These are phyloP conservation scores for Prunella vulgaris DNA, from an alignment of 257 asterid genomes.

Conservation along the genomic window DNA sequence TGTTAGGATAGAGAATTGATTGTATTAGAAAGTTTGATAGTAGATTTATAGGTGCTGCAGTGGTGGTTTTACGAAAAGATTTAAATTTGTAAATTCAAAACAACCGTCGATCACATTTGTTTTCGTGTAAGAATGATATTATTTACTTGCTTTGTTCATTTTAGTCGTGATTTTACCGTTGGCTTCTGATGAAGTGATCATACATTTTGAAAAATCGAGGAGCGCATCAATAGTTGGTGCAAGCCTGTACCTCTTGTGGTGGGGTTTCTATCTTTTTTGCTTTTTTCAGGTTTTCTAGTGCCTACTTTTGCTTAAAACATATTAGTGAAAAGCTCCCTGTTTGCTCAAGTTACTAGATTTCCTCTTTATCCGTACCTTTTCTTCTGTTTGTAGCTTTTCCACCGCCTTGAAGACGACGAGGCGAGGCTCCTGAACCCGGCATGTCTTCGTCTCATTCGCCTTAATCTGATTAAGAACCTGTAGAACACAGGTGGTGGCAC, in stretches of 20 bases:
- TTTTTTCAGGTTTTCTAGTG: neutral
- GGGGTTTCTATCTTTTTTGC: neutral
- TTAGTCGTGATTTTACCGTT: neutral
- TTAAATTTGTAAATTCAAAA: too few species aligned
- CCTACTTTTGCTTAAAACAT: neutral
- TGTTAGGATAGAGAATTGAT: too few species aligned
- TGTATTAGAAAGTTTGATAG: too few species aligned
- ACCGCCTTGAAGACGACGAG: constrained; percentile 2
- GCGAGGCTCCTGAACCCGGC: too few species aligned
- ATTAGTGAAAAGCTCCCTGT: neutral
- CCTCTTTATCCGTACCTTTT: neutral
- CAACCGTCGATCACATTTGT: neutral
- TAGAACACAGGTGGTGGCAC: too few species aligned
- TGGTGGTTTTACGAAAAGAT: too few species aligned
- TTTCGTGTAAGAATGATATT: neutral
- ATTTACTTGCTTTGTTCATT: neutral
- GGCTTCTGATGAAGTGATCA: neutral
- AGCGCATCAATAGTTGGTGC: neutral
- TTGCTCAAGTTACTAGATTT: constrained; percentile 8
- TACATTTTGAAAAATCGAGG: neutral
- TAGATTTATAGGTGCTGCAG: too few species aligned
- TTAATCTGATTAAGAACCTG: too few species aligned
- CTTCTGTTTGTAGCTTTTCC: neutral
- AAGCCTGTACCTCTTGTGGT: neutral
- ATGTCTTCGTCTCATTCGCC: too few species aligned